A percentile compares a stretch with the other conserved stretches of the same genome.
phyloP scores from a whole-genome alignment of 257 asterid species.

The Plectranthus barbatus region DNA sequence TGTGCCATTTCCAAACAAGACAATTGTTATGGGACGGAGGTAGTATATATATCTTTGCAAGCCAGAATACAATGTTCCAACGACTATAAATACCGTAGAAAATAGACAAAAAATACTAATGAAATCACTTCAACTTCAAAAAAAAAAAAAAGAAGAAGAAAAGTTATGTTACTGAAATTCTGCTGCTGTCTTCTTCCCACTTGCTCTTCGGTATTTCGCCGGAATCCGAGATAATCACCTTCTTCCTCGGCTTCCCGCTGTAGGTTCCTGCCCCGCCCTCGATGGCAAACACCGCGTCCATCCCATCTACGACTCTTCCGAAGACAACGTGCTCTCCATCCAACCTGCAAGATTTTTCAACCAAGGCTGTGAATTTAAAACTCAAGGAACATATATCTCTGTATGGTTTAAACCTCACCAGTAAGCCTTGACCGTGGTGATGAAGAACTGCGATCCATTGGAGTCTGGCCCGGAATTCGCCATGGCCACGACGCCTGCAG shows the following conservation, averaged over 20 bases:
- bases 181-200: constrained; percentile 59
- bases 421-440: constrained; percentile 84
- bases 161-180: constrained; percentile 21
- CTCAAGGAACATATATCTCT: too few species aligned
- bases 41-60: too few species aligned
- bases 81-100: background rate
- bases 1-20: too few species aligned
- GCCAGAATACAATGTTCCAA: background rate
- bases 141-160: too few species aligned
- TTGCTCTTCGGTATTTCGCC: constrained; percentile 90
- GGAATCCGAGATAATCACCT: constrained; percentile 68
- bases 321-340: constrained; percentile 90
- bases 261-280: constrained; percentile 98
- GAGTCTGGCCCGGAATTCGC: constrained; percentile 94
- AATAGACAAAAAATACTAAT: background rate
- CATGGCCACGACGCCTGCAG: constrained; percentile 75
- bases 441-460: constrained; percentile 92
- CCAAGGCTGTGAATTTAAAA: background rate
- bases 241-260: constrained; percentile 94
- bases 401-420: constrained; percentile 36
- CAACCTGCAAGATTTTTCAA: constrained; percentile 45
- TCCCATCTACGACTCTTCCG: constrained; percentile 88
- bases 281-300: constrained; percentile 87
- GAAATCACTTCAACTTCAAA: constrained; percentile 3
- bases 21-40: too few species aligned